phyloP scores from a whole-genome alignment of 495 filamentous ascomycete genomes.

The Penicillium arizonense region DNA sequence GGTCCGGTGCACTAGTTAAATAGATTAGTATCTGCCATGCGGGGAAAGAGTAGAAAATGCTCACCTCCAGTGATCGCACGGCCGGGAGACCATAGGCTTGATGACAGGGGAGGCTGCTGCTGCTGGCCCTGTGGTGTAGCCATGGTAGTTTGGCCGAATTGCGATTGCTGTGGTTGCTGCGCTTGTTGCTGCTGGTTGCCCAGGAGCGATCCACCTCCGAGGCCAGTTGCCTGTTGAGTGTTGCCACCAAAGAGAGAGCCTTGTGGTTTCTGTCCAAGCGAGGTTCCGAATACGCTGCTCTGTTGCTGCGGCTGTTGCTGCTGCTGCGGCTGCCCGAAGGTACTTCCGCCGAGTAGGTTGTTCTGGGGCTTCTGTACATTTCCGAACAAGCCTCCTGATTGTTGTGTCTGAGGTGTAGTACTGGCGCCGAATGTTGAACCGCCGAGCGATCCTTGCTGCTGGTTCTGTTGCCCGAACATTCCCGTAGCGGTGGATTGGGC shows the following conservation, averaged over 20 bases:
- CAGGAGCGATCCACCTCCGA: conserved; percentile 33
- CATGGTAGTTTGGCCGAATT: conserved; percentile 31
- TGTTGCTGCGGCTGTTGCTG: conserved; percentile 23
- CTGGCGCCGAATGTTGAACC: conserved; percentile 32
- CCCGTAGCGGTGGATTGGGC: conserved; percentile 19
- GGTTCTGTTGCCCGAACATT: conserved; percentile 29
- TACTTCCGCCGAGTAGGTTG: conserved; percentile 23
- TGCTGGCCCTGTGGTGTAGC: conserved; percentile 32
- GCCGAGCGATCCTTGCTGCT: conserved; percentile 16
- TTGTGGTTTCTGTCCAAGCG: conserved; percentile 39
- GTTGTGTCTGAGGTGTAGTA: conserved; percentile 26
- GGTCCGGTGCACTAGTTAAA: conserved; percentile 61
- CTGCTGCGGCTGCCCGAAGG: conserved; percentile 20
- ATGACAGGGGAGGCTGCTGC: conserved; percentile 37
- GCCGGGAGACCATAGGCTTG: conserved; percentile 50
- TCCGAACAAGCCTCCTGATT: conserved; percentile 36
- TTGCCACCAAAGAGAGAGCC: conserved; percentile 27
- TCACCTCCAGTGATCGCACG: conserved; percentile 46
- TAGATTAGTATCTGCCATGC: conserved; percentile 4
- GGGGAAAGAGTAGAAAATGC: neutral
- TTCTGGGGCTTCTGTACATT: conserved; percentile 33
- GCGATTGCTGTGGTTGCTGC: conserved; percentile 36
- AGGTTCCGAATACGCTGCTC: conserved; percentile 31
- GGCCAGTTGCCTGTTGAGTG: conserved; percentile 11
- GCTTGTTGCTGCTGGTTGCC: conserved; percentile 37